Percentiles rank a stretch among this genome's conserved stretches.
phyloP scores from a whole-genome alignment of 352 stramenopile genomes.

The Thalassiosira pacifica region DNA sequence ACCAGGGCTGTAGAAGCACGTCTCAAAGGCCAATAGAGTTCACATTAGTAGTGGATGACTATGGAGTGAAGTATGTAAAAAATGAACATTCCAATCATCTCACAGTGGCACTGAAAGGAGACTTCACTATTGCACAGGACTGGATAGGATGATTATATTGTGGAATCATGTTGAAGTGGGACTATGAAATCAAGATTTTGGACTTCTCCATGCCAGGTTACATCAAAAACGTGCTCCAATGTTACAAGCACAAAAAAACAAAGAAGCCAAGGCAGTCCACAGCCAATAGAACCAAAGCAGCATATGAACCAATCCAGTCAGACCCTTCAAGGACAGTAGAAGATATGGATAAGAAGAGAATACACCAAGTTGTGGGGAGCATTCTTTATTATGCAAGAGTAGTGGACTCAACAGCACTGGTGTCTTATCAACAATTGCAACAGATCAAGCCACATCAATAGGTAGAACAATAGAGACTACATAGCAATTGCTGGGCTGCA shows the following conservation, averaged over 20 bases:
- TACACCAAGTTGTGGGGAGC: slow-evolving; percentile 47
- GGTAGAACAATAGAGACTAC: slow-evolving; percentile 21
- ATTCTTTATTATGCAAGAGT: slow-evolving; percentile 55
- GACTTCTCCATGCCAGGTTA: no score
- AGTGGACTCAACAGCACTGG: slow-evolving; percentile 36
- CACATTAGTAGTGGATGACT: slow-evolving; percentile 62
- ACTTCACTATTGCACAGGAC: slow-evolving; percentile 44
- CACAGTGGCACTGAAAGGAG: no score
- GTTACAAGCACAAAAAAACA: slow-evolving; percentile 19
- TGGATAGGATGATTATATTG: slow-evolving; percentile 33
- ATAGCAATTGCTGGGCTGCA: slow-evolving; percentile 47
- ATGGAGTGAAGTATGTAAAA: slow-evolving; percentile 57
- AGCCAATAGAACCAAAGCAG: not conserved
- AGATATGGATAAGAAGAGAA: not conserved
- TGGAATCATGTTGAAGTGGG: slow-evolving; percentile 55
- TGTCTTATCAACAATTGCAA: slow-evolving; percentile 1
- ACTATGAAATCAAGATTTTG: slow-evolving; percentile 38
- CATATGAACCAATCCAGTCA: not conserved
- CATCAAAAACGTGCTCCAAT: not conserved
- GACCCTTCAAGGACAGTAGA: not conserved
- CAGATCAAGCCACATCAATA: slow-evolving; percentile 36
- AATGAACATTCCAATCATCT: slow-evolving; percentile 17
- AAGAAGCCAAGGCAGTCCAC: slow-evolving; percentile 13
- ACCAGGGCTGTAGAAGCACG: slow-evolving; percentile 54
- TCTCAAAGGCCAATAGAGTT: slow-evolving; percentile 23